Evolutionary conservation across 1,284 basidiomycete species (phyloP).

Genomic region (Ustilago sp.): DNA sequence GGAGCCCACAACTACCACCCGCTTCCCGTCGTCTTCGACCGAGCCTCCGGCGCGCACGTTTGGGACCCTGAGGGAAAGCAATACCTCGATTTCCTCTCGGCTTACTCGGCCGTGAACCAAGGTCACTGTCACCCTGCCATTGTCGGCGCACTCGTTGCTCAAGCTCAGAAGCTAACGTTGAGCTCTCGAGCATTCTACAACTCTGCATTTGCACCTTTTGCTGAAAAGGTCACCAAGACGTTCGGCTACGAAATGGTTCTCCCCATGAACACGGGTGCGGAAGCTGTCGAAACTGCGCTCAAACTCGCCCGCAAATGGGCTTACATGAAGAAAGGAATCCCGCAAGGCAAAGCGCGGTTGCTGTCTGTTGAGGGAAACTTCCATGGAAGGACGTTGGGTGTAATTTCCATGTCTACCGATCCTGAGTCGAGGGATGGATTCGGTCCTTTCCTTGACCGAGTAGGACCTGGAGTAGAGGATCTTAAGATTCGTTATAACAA

Average conservation of each 20-base stretch:
- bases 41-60: constrained; percentile 88
- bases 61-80: constrained; percentile 89
- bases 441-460: constrained; percentile 87
- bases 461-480: constrained; percentile 77
- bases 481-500: constrained; percentile 65
- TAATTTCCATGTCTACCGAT: constrained; percentile 96
- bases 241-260: constrained; percentile 80
- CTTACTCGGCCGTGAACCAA: constrained; percentile 87
- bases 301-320: constrained; percentile 71
- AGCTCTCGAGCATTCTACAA: constrained; percentile 98
- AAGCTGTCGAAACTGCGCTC: constrained; percentile 88
- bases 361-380: constrained; percentile 91
- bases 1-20: constrained; percentile 93
- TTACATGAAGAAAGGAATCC: constrained; percentile 78
- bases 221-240: constrained; percentile 83
- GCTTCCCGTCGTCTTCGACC: constrained; percentile 92
- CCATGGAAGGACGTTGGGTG: constrained; percentile 91
- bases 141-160: constrained; percentile 82
- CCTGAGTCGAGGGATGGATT: constrained; percentile 88
- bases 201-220: constrained; percentile 87
- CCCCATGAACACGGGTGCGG: constrained; percentile 99
- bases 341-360: constrained; percentile 86
- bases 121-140: constrained; percentile 96
- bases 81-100: constrained; percentile 83
- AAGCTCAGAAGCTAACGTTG: constrained; percentile 90